A percentile compares a stretch with the other conserved stretches of the same genome.
Evolutionary conservation across 1,284 basidiomycete species (phyloP).

Genomic region (Pseudomicrostroma phylloplanum): DNA sequence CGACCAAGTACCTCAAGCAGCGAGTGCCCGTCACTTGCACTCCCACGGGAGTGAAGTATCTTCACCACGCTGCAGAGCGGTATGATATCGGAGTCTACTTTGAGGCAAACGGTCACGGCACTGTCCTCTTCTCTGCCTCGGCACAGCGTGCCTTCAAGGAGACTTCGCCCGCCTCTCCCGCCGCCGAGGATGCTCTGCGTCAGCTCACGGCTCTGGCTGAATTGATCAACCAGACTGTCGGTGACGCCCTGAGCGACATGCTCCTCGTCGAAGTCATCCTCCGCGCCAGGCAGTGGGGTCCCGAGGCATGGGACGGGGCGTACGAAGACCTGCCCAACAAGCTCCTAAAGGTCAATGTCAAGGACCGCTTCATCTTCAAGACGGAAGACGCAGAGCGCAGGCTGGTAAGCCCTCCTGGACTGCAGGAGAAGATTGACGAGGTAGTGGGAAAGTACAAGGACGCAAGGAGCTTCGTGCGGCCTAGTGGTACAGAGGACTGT

Average conservation of each 20-base stretch:
- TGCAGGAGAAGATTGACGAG: constrained; percentile 83
- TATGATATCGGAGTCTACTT: constrained; percentile 97
- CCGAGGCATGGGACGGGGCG: constrained; percentile 82
- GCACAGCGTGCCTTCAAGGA: constrained; percentile 53
- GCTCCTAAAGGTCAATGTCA: constrained; percentile 88
- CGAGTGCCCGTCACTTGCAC: constrained; percentile 90
- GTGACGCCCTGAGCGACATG: constrained; percentile 93
- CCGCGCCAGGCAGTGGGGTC: constrained; percentile 57
- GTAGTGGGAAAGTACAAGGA: constrained; percentile 72
- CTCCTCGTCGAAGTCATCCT: constrained; percentile 90
- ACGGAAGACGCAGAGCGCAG: constrained; percentile 91
- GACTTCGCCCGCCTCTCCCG: constrained; percentile 69
- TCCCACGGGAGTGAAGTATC: constrained; percentile 92
- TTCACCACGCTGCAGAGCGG: constrained; percentile 92
- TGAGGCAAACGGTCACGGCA: constrained; percentile 98
- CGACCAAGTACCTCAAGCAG: constrained; percentile 70
- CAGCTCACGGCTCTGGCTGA: constrained; percentile 60
- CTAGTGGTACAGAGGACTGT: constrained; percentile 96
- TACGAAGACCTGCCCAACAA: constrained; percentile 94
- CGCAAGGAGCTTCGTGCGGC: constrained; percentile 86
- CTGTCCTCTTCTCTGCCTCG: constrained; percentile 80
- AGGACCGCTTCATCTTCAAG: constrained; percentile 74
- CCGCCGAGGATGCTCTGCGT: constrained; percentile 61
- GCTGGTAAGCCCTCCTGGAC: constrained; percentile 68
- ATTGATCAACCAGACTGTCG: constrained; percentile 96